Base-by-base conservation (phyloP, 192 early-diverging fungal genomes). In the Coemansia sp. region DNA sequence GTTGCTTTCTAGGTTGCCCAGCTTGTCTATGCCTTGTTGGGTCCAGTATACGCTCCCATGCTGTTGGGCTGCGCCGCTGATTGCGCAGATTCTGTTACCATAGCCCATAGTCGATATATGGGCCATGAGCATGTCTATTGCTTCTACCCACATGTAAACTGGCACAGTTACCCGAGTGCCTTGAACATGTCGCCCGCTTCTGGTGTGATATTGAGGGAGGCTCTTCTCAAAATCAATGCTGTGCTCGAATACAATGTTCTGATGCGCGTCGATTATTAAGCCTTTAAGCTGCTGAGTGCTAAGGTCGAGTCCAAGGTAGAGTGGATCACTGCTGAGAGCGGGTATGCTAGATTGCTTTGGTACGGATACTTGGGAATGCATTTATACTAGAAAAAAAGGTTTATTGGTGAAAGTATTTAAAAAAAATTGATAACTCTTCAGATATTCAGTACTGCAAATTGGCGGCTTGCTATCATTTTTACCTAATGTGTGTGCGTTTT, bases 31-130 rank as follows among this genome's bases (percentile, higher is more conserved):
- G 3, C 84, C 85, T 1, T 60, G 24, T 8, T 64, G 33, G 7
- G 67, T 60, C 88, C 87, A 93, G 67, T 85, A 93, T 2, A 93
- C 87, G 53, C 83, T 86, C 13, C 88, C 91, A 40, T 93, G 91
- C 80, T 93, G 91, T 84, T 90, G 88, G 9, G 80, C 90, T 39
- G 81, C 86, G 11, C 87, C 88, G 24, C 87, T 81, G 26, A 89
- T 80, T 2, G 72, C 79, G 18, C 36, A 28, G 29, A 83, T 62
- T 19, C 64, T 42, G 38, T 55, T 60, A 0, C 79, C 74, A 14
- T 81, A 70, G 0, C 61, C 51, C 0, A 37, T 45, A 0, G 15
- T 35, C 14, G 55, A 53, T 26, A 93, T 67, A 15, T 63, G 59
- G 9, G 43, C 58, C 17, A 93, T 53, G 3, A 93, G 52, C 19